Conservation (phyloP, 768 basidiomycete species). For the Lanmaoa rubissima region DNA sequence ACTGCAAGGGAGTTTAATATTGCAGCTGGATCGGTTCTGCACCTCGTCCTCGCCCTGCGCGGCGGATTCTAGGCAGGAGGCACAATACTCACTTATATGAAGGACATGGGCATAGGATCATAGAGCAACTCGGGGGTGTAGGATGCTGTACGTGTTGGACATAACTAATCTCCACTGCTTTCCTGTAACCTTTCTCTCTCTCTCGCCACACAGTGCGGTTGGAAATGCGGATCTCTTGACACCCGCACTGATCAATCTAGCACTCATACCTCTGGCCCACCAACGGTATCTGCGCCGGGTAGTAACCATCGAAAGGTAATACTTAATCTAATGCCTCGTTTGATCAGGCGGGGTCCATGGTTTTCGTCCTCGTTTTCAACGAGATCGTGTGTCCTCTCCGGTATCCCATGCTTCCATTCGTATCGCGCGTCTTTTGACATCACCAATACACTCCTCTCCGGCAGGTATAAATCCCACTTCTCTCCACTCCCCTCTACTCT, state of each 20-base stretch:
- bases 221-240: constrained; percentile 1
- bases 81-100: constrained; percentile 10
- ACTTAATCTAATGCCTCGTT: constrained; percentile 63
- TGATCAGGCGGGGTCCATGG: constrained; percentile 38
- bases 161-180: constrained; percentile 26
- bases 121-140: constrained; percentile 13
- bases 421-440: constrained; percentile 82
- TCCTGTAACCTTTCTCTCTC: background rate
- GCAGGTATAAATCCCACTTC: constrained; percentile 60
- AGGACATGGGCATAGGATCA: constrained; percentile 22
- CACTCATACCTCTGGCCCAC: constrained; percentile 38
- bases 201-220: background rate
- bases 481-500: background rate
- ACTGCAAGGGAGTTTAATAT: constrained; percentile 83
- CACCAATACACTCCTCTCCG: constrained; percentile 72
- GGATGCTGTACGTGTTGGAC: constrained; percentile 2
- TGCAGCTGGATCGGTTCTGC: constrained; percentile 80
- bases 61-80: constrained; percentile 59
- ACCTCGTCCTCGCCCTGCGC: constrained; percentile 93
- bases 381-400: constrained; percentile 54
- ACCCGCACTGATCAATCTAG: constrained; percentile 6
- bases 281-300: constrained; percentile 82
- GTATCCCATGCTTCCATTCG: constrained; percentile 87
- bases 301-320: constrained; percentile 87
- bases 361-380: constrained; percentile 41